Evolutionary conservation across 2,329 filamentous ascomycete species (phyloP).

Genomic region (Furcasterigmium furcatum): DNA sequence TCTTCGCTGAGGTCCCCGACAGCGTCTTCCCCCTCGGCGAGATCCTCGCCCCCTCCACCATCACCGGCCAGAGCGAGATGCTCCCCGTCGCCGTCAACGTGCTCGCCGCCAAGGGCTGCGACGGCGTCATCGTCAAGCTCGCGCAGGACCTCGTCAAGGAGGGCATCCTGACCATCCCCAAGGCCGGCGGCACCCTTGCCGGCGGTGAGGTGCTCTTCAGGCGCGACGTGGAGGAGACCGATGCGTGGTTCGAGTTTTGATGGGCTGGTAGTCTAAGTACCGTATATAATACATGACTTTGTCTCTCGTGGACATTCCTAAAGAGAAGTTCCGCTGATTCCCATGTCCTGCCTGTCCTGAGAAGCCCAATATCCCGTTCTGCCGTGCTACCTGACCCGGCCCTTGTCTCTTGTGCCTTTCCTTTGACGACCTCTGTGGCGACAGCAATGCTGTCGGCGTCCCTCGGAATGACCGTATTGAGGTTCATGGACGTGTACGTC

Average conservation of each 20-base stretch:
- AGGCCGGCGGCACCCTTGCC: slow-evolving; percentile 30
- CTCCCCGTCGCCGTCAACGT: slow-evolving; percentile 57
- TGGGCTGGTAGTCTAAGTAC: too few species aligned
- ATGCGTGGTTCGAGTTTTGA: neutral
- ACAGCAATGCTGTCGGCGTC: too few species aligned
- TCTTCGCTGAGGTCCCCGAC: slow-evolving; percentile 34
- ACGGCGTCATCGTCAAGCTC: slow-evolving; percentile 53
- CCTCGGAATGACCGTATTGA: too few species aligned
- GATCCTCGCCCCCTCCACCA: slow-evolving; percentile 23
- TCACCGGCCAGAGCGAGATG: slow-evolving; percentile 43
- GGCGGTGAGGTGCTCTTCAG: slow-evolving; percentile 19
- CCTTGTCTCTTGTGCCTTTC: too few species aligned
- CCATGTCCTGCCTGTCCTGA: too few species aligned
- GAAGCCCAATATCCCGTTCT: too few species aligned
- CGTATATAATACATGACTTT: too few species aligned
- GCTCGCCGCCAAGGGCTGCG: slow-evolving; percentile 57
- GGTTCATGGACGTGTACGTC: too few species aligned
- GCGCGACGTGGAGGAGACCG: slow-evolving; percentile 3
- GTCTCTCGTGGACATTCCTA: too few species aligned
- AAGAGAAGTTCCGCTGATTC: too few species aligned
- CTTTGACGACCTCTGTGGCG: too few species aligned
- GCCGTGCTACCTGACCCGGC: too few species aligned
- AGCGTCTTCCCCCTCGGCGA: slow-evolving; percentile 39
- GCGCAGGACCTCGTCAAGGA: slow-evolving; percentile 46
- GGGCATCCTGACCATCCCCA: slow-evolving; percentile 42